phyloP scores from a whole-genome alignment of 495 filamentous ascomycete species.

The Hyaloscypha hepaticicola region DNA sequence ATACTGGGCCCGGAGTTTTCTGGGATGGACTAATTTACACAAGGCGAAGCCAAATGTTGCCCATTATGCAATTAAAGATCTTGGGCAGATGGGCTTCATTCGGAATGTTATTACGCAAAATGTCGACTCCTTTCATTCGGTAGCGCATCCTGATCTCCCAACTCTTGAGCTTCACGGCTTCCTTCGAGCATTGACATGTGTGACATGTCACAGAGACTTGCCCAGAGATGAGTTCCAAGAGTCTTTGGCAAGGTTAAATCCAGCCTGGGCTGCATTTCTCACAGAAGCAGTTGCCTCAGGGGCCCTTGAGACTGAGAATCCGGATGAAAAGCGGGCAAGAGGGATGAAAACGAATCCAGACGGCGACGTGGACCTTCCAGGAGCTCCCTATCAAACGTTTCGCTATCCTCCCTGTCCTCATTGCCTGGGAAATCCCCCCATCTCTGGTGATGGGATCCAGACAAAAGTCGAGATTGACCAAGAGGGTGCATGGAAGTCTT shows the following conservation, averaged over 20 bases:
- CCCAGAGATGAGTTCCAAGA: slow-evolving; percentile 72
- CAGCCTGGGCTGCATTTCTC: slow-evolving; percentile 80
- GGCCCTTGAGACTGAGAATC: slow-evolving; percentile 75
- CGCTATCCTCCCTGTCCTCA: slow-evolving; percentile 86
- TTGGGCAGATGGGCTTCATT: slow-evolving; percentile 70
- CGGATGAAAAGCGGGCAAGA: slow-evolving; percentile 61
- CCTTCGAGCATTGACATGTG: slow-evolving; percentile 75
- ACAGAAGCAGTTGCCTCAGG: slow-evolving; percentile 66
- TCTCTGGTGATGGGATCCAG: slow-evolving; percentile 51
- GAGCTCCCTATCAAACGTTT: slow-evolving; percentile 84
- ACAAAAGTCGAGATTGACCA: slow-evolving; percentile 66
- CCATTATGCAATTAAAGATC: slow-evolving; percentile 70
- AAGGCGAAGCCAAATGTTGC: slow-evolving; percentile 76
- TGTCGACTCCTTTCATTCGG: slow-evolving; percentile 88
- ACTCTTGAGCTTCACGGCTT: slow-evolving; percentile 92
- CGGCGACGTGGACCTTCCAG: slow-evolving; percentile 90
- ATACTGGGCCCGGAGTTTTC: slow-evolving; percentile 94
- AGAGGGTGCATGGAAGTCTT: slow-evolving; percentile 75
- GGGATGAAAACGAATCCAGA: slow-evolving; percentile 88
- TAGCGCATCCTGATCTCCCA: slow-evolving; percentile 68
- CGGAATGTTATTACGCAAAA: slow-evolving; percentile 89
- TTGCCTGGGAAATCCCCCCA: slow-evolving; percentile 69
- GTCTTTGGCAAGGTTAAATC: slow-evolving; percentile 76
- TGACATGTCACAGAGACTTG: slow-evolving; percentile 68
- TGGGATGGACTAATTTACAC: slow-evolving; percentile 82